Base-by-base conservation (phyloP, 306 rosid species). In the Prinsepia uniflora region DNA sequence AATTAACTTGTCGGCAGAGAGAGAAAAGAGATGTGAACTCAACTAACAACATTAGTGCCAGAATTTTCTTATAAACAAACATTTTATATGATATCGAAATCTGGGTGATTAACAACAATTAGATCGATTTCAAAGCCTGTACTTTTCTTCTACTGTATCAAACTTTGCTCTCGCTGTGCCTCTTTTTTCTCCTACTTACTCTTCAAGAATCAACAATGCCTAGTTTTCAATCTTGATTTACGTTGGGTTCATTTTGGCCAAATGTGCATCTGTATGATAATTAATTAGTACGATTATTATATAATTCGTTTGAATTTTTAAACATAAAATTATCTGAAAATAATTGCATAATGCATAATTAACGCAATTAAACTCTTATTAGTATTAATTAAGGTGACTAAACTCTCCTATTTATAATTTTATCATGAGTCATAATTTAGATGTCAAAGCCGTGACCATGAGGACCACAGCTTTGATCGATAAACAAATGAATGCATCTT, bases 401-500 rank as follows among this genome's bases (percentile, higher is more conserved):
- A 30, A 30, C 4, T 30, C 2, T 30, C 4, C 2, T 30, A 1
- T 30, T 30, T 30, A 30, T 30, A 30, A 30, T 2, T 30, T 30
- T 30, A 1, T 30, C 36, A 3, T 1, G 4, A 30, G 4, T 1
- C 3, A 30, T 30, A 19, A 4, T 39, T 10, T 50, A 18, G 50
- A 39, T 19, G 73, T 54, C 63, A 54, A 41, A 49, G 34, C 18
- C 48, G 47, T 75, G 75, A 49, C 65, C 83, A 13, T 70, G 79
- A 66, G 30, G 30, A 24, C 2, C 1, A 24, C 89, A 83, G 81
- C 86, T 66, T 77, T 66, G 42, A n/a, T n/a, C n/a, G n/a, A 63
- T 8, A n/a, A 6, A 15, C 34, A 47, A 54, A 57, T 53, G 49
- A 15, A 15, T 49, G 41, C 10, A 50, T 50, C 22, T 17, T 7